Evolutionary conservation across 2,329 filamentous ascomycete species (phyloP), one percentile per base, ranked within the genome.

Genomic region (Ceratocystis variospora): DNA sequence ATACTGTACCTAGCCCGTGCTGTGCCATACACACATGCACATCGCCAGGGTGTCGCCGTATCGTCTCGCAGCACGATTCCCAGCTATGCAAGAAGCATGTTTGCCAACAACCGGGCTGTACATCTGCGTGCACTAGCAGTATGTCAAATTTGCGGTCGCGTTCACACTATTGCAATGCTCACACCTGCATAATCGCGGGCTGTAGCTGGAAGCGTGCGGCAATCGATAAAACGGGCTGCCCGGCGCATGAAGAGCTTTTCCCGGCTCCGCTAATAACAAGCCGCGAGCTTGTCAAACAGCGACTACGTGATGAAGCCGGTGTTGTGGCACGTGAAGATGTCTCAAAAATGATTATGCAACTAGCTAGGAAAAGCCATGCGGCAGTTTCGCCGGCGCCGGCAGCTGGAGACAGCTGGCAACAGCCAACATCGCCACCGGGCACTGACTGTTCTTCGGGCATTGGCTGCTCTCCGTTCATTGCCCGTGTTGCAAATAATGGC

Each of bases 11-110:
- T 17, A 45, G 31, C 12, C 28, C 44, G 4, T 61, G 50, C 25
- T 67, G 62, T 50, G 44, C 41, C 17, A 44, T n/a, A n/a, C 66
- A 67, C 33, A 62, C 53, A 6, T 67, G 66, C 19, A 45, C 25
- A 22, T 5, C 10, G 7, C 17, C 61, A 19, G 22, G 45, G 10
- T 66, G 64, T 22, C 44, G 45, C 17, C 55, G 44, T 7, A 62
- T 45, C 28, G 28, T 65, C 19, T 59, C 48, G 8, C 33, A 65
- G 15, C 8, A 17, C 22, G 45, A n/a, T 28, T 45, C 57, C 5
- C 19, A 25, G 6, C 63, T 63, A 31, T 67, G 65, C 19, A 33
- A 33, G 3, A 59, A 19, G n/a, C 65, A 67, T 12, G 48, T 59
- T 15, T 67, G 65, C 33, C 45, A 59, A 10, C 48, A 67, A 19